Base-by-base conservation (phyloP, 2,329 filamentous ascomycete genomes). In the Penicillium sp. region DNA sequence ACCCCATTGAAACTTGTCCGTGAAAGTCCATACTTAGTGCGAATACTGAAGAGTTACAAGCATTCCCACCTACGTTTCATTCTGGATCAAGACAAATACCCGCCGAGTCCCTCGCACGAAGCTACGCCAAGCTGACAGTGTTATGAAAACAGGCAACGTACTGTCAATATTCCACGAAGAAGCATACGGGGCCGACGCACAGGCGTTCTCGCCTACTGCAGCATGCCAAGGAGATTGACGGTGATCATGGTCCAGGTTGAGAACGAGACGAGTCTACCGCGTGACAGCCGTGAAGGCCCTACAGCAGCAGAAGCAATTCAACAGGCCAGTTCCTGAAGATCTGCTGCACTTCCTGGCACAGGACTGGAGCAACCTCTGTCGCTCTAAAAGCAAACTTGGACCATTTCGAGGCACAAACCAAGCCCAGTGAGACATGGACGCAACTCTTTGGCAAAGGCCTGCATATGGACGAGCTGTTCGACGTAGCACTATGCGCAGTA, bases 181-280 rank as follows among this genome's bases (percentile, higher is more conserved):
- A 53, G 65, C 56, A 15, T 59, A 52, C 35, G 63, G 66, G 39
- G 66, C 68, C 6, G 73, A 76, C 53, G 61, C 65, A 0, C 71
- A 64, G 50, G 73, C 72, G 1, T 77, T 75, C 50, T 47, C 57
- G 52, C 29, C 58, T 77, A 8, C 64, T 75, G 64, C 51, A 54
- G 4, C 72, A 75, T 44, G 41, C 75, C 9, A 70, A 71, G 6
- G 62, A 75, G 2, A 58, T 80, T 4, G 77, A 81, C 40, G 63
- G 62, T 1, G 59, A 69, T 81, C 2, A 81, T 81, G 78, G 72
- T 80, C 0, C 78, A 81, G 53, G 78, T 81, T n/a, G 75, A 81
- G 60, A 81, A 81, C 37, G 78, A 81, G 63, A 71, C 70, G 0
- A 78, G 79, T 0, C 51, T 81, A 0, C 64, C 81, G 0, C 77